Percentiles rank a stretch among this genome's conserved stretches.
Evolutionary conservation across 108 stramenopile species (phyloP).

Genomic region (Pseudonitzschia multiseries): DNA sequence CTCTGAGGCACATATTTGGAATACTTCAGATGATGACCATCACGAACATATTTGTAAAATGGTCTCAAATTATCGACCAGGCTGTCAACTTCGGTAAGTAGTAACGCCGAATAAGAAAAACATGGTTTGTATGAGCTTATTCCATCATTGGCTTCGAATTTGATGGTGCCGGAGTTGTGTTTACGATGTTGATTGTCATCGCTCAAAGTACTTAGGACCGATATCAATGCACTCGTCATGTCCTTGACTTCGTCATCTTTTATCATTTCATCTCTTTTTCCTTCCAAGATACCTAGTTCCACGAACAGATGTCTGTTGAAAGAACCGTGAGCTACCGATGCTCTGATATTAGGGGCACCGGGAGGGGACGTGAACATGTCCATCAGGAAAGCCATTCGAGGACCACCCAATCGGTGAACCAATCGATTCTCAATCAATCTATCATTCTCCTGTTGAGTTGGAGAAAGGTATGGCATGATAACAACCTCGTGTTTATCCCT

Average conservation of each 20-base stretch:
- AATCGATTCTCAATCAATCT: constrained; percentile 28
- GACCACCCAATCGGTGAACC: constrained; percentile 36
- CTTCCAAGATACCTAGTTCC: constrained; percentile 17
- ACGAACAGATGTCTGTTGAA: constrained; percentile 41
- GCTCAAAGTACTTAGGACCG: constrained; percentile 1
- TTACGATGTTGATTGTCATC: constrained; percentile 8
- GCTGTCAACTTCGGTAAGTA: background rate
- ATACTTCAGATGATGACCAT: constrained; percentile 4
- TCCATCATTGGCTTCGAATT: background rate
- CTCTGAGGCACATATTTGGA: background rate
- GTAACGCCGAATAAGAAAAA: constrained; percentile 25
- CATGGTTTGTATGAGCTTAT: constrained; percentile 14
- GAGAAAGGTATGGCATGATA: constrained; percentile 38
- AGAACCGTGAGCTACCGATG: constrained; percentile 52
- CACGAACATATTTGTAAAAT: background rate
- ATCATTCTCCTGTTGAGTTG: background rate
- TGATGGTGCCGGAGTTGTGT: background rate
- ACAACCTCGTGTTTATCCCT: constrained; percentile 57
- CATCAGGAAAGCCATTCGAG: constrained; percentile 48
- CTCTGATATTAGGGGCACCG: constrained; percentile 64
- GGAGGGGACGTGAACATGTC: constrained; percentile 55
- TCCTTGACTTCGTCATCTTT: constrained; percentile 20
- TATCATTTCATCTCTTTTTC: background rate
- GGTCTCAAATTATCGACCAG: constrained; percentile 1
- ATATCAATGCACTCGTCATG: constrained; percentile 26